These are phyloP conservation scores for Exophiala viscosa DNA, from an alignment of 2,329 filamentous ascomycete species.

Conservation along the genomic window DNA sequence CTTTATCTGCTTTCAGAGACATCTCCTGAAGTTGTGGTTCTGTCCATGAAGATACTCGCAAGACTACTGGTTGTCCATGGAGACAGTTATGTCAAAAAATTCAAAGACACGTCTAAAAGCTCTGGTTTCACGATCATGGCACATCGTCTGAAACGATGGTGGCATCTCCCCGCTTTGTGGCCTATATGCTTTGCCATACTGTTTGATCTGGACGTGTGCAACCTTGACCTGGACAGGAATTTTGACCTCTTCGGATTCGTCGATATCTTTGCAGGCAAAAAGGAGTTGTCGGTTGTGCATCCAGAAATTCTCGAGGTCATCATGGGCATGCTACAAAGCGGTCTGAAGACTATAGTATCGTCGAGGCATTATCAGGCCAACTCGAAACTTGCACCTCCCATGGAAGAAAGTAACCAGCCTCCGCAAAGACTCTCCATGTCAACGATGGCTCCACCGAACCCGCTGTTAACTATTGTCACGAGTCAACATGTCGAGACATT, in stretches of 20 bases:
- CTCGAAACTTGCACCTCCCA: conserved; percentile 15
- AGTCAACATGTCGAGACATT: conserved; percentile 63
- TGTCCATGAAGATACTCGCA: conserved; percentile 77
- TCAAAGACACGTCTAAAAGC: conserved; percentile 65
- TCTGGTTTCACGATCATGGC: conserved; percentile 86
- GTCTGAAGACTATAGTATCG: conserved; percentile 65
- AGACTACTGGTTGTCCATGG: conserved; percentile 81
- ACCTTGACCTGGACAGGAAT: conserved; percentile 66
- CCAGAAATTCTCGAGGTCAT: conserved; percentile 78
- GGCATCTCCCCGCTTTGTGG: conserved; percentile 82
- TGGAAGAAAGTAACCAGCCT: conserved; percentile 40
- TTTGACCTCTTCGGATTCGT: conserved; percentile 73
- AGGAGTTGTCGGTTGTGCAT: conserved; percentile 62
- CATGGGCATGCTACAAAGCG: conserved; percentile 80
- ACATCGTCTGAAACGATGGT: conserved; percentile 77
- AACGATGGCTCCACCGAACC: conserved; percentile 29
- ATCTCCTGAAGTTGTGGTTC: conserved; percentile 75
- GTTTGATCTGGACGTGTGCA: conserved; percentile 76
- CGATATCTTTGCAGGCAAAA: conserved; percentile 61
- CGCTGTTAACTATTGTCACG: conserved; percentile 32
- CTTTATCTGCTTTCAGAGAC: conserved; percentile 85
- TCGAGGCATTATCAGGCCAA: conserved; percentile 47
- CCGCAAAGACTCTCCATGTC: conserved; percentile 28
- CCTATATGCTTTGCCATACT: conserved; percentile 82
- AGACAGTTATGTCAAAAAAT: conserved; percentile 75